Conservation (phyloP, 1,284 basidiomycete genomes). For the Sporisorium scitamineum region DNA sequence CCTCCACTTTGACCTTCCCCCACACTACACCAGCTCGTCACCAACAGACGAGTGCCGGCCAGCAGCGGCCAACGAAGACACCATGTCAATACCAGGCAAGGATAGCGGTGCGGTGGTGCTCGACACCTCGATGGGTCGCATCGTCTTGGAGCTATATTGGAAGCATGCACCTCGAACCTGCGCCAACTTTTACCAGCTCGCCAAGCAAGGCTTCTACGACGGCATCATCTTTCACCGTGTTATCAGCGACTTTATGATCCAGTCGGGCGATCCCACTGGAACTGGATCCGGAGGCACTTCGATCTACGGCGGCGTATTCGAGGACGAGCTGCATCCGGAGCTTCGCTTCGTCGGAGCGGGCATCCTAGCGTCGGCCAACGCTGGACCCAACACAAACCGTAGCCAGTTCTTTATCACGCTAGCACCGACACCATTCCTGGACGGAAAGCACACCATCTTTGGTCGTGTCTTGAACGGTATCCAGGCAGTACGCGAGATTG, state of each 20-base stretch:
- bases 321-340: constrained; percentile 88
- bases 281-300: constrained; percentile 92
- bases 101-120: constrained; percentile 53
- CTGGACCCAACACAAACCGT: constrained; percentile 91
- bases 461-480: constrained; percentile 73
- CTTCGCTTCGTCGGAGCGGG: constrained; percentile 94
- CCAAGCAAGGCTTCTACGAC: constrained; percentile 66
- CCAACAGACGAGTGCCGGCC: background rate
- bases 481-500: constrained; percentile 71
- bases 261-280: constrained; percentile 95
- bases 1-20: background rate
- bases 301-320: constrained; percentile 76
- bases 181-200: constrained; percentile 63
- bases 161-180: constrained; percentile 64
- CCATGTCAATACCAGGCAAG: constrained; percentile 44
- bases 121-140: constrained; percentile 62
- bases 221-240: constrained; percentile 92
- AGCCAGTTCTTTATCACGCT: constrained; percentile 99
- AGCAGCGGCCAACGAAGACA: background rate
- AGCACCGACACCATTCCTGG: constrained; percentile 91
- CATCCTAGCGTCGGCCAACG: constrained; percentile 97
- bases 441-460: constrained; percentile 75
- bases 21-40: background rate
- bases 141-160: constrained; percentile 65
- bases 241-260: constrained; percentile 99